These are phyloP conservation scores for Fusarium euwallaceae DNA, from an alignment of 2,329 filamentous ascomycete species.

Conservation along the genomic window DNA sequence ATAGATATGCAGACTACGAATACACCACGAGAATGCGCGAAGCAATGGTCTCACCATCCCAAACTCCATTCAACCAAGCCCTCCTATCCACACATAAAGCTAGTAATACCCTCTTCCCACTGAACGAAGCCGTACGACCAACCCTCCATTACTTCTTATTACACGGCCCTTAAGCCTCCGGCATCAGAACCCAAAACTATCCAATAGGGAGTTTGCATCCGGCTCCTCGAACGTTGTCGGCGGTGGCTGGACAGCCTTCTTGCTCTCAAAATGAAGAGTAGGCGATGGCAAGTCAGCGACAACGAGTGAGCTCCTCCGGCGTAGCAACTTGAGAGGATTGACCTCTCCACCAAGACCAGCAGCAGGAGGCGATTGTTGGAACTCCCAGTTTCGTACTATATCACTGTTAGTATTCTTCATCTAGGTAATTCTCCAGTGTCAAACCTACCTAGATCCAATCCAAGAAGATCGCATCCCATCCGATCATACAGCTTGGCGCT, in stretches of 20 bases:
- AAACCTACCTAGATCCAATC: conserved; percentile 80
- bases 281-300: conserved; percentile 77
- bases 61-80: background rate
- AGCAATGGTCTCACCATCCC: background rate
- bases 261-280: conserved; percentile 54
- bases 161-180: background rate
- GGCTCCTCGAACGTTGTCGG: conserved; percentile 91
- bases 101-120: background rate
- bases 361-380: conserved; percentile 65
- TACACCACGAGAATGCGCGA: background rate
- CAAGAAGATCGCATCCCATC: conserved; percentile 94
- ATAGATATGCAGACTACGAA: background rate
- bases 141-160: background rate
- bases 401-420: conserved; percentile 28
- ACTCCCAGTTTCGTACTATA: conserved; percentile 83
- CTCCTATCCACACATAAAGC: background rate
- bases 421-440: background rate
- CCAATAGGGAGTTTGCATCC: conserved; percentile 87
- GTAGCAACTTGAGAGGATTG: conserved; percentile 77
- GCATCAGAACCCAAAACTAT: conserved; percentile 90
- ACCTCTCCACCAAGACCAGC: conserved; percentile 60
- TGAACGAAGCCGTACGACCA: background rate
- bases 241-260: conserved; percentile 65
- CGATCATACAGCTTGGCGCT: conserved; percentile 87
- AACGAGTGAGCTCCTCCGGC: conserved; percentile 81